Percentiles rank a stretch among this genome's conserved stretches.
phyloP scores from a whole-genome alignment of 805 yeast species.

The Saturnispora mendoncae region DNA sequence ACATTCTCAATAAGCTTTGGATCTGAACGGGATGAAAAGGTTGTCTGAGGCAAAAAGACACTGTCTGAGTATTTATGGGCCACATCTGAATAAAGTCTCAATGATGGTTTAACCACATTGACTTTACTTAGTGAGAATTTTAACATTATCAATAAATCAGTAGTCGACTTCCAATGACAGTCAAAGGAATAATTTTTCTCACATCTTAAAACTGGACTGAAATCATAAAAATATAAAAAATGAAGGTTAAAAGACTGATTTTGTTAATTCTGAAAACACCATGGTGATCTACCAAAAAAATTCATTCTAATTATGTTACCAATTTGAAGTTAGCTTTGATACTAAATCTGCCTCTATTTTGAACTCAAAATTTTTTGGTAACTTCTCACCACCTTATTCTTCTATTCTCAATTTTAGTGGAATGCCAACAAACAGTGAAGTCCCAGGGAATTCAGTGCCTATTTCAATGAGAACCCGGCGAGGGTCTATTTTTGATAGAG shows the following conservation, averaged over 20 bases:
- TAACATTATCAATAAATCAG: neutral
- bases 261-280: too few relatives aligned
- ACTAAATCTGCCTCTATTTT: too few relatives aligned
- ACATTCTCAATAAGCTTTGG: constrained; percentile 33
- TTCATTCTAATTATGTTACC: too few relatives aligned
- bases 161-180: neutral
- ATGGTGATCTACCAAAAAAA: too few relatives aligned
- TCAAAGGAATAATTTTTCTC: too few relatives aligned
- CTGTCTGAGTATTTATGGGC: constrained; percentile 22
- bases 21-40: constrained; percentile 55
- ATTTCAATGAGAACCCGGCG: constrained; percentile 18
- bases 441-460: neutral
- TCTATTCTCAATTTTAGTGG: neutral
- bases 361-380: neutral
- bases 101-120: too few relatives aligned
- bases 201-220: neutral
- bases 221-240: neutral
- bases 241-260: too few relatives aligned
- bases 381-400: neutral
- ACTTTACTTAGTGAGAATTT: neutral
- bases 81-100: constrained; percentile 6
- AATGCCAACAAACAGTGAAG: neutral
- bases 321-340: too few relatives aligned
- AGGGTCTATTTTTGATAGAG: constrained; percentile 29
- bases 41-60: constrained; percentile 50